Base-by-base conservation (phyloP, 768 basidiomycete species). In the Leccinum subtestaceum region DNA sequence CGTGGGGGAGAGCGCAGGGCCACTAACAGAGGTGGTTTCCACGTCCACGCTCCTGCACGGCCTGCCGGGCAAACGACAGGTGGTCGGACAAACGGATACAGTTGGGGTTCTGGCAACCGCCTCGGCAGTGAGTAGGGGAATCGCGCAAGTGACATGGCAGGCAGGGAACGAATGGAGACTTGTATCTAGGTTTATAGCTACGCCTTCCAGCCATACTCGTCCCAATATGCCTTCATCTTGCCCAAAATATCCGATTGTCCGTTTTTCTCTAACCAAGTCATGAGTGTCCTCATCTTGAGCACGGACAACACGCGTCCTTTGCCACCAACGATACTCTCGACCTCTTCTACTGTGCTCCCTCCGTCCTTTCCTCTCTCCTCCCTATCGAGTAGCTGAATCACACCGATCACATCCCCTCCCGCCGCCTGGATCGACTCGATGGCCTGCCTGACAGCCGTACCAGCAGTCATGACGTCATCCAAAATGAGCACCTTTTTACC, bases 401-500 rank as follows among this genome's bases (percentile, higher is more conserved):
- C 90, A 1, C 96, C 96, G 0, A 95, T 89, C 7, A 97, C 87
- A 55, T 89, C 80, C 0, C 95, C 94, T 2, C 89, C 89, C 40
- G 82, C 80, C 52, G 76, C 70, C 36, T 74, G 72, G 17, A 98
- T 87, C 8, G 86, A 84, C 49, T 86, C 84, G 52, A 96, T 88
- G 3, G 95, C 89, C 34, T 85, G 83, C 9, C 95, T 83, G 31
- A 95, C 87, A 5, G 96, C 96, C 23, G 89, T 96, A 13, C 91
- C 91, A 11, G 88, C 84, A 2, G 97, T 98, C 81, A 98, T 93
- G 54, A 99, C 97, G 65, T 99, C 96, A 78, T 99, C 96, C 34
- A 98, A 79, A 48, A 98, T 83, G 53, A 98, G 83, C 2, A 98
- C 91, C 52, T 81, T 79, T 71, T 90, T 87, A 23, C 89, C 93